Conservation (phyloP, 2,329 filamentous ascomycete species). For the Clarireedia hainanense region DNA sequence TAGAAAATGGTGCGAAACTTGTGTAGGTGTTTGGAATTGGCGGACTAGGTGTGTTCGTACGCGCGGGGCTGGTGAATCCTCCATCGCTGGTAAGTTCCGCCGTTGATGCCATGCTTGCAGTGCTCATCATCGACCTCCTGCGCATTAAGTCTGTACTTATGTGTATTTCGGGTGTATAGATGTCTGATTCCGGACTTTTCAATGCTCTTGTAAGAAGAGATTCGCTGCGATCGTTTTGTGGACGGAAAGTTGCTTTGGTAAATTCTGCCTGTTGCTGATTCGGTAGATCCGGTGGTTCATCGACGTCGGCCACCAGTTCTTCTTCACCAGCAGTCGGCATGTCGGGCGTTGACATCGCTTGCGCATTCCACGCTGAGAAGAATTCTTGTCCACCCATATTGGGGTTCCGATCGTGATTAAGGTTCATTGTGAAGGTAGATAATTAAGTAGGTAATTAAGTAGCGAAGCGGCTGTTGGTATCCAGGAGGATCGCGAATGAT, state of each 20-base stretch:
- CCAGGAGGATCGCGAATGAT: background rate
- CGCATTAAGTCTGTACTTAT: conserved; percentile 32
- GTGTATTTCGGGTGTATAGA: conserved; percentile 30
- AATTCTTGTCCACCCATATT: conserved; percentile 30
- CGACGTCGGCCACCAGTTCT: conserved; percentile 65
- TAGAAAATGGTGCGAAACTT: conserved; percentile 27
- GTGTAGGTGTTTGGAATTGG: conserved; percentile 56
- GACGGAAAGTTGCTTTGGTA: conserved; percentile 33
- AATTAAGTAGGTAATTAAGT: conserved; percentile 7
- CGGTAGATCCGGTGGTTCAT: conserved; percentile 72
- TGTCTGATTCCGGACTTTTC: conserved; percentile 54
- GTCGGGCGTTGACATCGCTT: conserved; percentile 27
- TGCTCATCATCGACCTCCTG: conserved; percentile 61
- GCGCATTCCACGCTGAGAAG: conserved; percentile 37
- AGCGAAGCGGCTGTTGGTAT: conserved; percentile 3
- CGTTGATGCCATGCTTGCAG: conserved; percentile 68
- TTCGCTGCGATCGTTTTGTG: conserved; percentile 52
- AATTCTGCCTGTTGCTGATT: conserved; percentile 18
- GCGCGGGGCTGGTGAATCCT: conserved; percentile 80
- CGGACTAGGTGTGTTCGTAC: conserved; percentile 81
- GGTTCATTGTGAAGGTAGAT: conserved; percentile 11
- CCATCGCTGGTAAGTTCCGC: conserved; percentile 93
- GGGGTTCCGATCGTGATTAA: conserved; percentile 13
- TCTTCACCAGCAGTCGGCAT: conserved; percentile 38
- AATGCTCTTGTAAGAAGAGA: conserved; percentile 86